Evolutionary conservation across 2,329 filamentous ascomycete species (phyloP), one percentile per base, ranked within the genome.

Genomic region (Xylaria sp.): DNA sequence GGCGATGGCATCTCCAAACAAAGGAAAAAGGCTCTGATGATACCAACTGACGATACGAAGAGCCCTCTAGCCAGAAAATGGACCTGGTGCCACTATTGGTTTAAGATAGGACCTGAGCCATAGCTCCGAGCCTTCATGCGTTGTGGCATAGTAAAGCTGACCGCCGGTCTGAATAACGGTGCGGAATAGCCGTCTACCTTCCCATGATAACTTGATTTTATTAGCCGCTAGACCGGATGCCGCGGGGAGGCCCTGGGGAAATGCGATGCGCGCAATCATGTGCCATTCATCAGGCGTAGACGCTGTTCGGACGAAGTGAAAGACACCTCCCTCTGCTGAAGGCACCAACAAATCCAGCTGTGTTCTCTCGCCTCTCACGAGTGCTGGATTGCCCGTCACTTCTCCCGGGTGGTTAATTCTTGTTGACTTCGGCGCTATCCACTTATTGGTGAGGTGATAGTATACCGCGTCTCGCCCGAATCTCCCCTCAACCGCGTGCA

Each of bases 331-430:
- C 41, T 72, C 71, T 15, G 67, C 65, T 13, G 72, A 75, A 58
- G 72, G 71, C 15, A 72, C 73, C 37, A 75, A 60, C 23, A 75
- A 58, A 44, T 75, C 72, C 44, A 75, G 44, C 58, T 70, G 69
- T 20, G 58, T 50, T 20, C 0, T 8, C 1, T 1, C 1, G 34
- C 2, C 2, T 2, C 56, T 28, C 23, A 69, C 44, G 62, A 75
- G 71, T 34, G 50, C 46, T 50, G 71, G 73, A 61, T 73, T 75
- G 56, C 73, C 73, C 25, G 67, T 72, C 48, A 74, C 73, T 46
- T 71, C 63, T 20, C 72, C 69, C n/a, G 72, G 72, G 55, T 72
- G 70, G 52, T 52, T 20, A 20, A 74, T 72, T 51, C 63, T 70
- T 20, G 65, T 69, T 62, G 69, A 50, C 63, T 66, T 51, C 63